A percentile compares a stretch with the other conserved stretches of the same genome.
phyloP scores from a whole-genome alignment of 1,284 basidiomycete species.

The Ceratobasidium sp. region DNA sequence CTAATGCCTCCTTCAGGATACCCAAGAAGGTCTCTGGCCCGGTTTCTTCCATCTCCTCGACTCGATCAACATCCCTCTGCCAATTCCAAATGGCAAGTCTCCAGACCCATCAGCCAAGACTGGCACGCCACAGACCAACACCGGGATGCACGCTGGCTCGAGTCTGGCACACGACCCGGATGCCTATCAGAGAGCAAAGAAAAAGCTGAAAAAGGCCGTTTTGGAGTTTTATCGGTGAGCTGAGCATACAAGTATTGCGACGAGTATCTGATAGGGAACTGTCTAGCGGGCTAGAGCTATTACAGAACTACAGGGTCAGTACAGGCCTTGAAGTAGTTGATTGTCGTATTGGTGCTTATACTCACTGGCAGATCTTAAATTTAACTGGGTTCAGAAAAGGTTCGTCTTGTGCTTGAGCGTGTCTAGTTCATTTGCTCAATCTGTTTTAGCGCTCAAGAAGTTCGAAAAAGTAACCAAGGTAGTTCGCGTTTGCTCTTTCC shows the following conservation, averaged over 20 bases:
- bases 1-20: conserved; percentile 34
- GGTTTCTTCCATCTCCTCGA: conserved; percentile 45
- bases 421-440: background rate
- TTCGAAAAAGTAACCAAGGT: conserved; percentile 88
- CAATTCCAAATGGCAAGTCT: conserved; percentile 11
- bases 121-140: conserved; percentile 23
- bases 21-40: conserved; percentile 46
- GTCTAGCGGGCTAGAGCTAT: conserved; percentile 73
- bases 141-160: conserved; percentile 34
- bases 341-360: conserved; percentile 16
- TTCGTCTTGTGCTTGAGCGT: conserved; percentile 35
- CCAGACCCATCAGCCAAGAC: conserved; percentile 41
- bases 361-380: conserved; percentile 74
- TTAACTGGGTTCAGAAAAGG: conserved; percentile 87
- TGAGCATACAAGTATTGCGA: conserved; percentile 34
- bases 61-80: conserved; percentile 18
- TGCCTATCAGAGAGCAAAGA: conserved; percentile 84
- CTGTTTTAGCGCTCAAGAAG: conserved; percentile 77
- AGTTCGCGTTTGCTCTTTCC: background rate
- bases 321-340: background rate
- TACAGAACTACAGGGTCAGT: conserved; percentile 87
- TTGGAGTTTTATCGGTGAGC: conserved; percentile 84
- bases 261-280: background rate
- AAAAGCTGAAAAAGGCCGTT: conserved; percentile 82
- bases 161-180: conserved; percentile 66